Base-by-base conservation (phyloP, 2,329 filamentous ascomycete genomes). In the Cladophialophora carrionii region DNA sequence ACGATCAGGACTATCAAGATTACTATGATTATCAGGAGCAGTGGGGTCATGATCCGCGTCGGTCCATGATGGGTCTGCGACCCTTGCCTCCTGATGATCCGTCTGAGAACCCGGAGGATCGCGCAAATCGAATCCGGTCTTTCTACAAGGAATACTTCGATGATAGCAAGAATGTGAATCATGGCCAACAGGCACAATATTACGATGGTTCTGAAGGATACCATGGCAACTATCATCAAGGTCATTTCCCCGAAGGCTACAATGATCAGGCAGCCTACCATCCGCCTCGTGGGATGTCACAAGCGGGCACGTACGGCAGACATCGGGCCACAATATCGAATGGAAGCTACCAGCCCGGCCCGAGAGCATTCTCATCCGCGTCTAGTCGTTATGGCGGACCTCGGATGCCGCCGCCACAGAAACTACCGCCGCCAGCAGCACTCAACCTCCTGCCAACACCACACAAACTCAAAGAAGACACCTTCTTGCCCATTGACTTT, bases 121-220 rank as follows among this genome's bases (percentile, higher is more conserved):
- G 95, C 73, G 95, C 95, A 69, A 98, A 97, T 81, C 88, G 95
- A 64, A 99, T 99, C 71, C 87, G 95, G 76, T 99, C 95, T 3
- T 99, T 99, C 82, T 99, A 99, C 82, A 97, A 97, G 81, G 95
- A 99, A 76, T 99, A 99, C 80, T 99, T 99, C 72, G 95, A 98
- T 71, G 94, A 97, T 43, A 75, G 76, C 12, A 73, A 80, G 66
- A 79, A 79, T 41, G 79, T 80, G 48, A 88, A 90, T 68, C 90
- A 93, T 72, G 90, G 87, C 68, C 91, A 90, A 74, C 81, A 88
- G 54, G 85, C 83, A 14, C 89, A 91, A 63, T 85, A 85, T 31
- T 81, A 85, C 74, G 91, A 91, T 73, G 87, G 90, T 64, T 80
- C 85, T 22, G 85, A 87, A 69, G 81, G 88, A n/a, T 89, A 91